Percentiles rank a stretch among this genome's conserved stretches.
phyloP scores from a whole-genome alignment of 495 filamentous ascomycete species.

The Penicillium coffeae region DNA sequence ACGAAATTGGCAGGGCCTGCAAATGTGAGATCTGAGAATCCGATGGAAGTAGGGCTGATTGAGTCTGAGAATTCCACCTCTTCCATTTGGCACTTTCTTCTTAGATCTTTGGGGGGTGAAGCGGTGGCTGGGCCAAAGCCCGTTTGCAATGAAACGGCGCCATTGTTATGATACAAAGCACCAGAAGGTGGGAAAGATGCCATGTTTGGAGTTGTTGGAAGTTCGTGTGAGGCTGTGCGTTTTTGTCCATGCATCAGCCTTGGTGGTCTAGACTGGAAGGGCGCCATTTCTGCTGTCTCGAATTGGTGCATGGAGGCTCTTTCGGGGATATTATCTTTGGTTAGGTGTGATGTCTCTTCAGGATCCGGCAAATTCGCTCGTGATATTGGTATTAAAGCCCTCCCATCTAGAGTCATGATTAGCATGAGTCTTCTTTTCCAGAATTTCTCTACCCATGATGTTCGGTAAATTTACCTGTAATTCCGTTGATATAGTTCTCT shows the following conservation, averaged over 20 bases:
- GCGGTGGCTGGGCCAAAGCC: not conserved
- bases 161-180: not conserved
- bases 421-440: not conserved
- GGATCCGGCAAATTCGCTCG: slow-evolving; percentile 33
- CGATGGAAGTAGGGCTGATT: slow-evolving; percentile 14
- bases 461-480: slow-evolving; percentile 45
- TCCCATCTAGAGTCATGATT: slow-evolving; percentile 12
- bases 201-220: slow-evolving; percentile 3
- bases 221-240: not conserved
- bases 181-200: not conserved
- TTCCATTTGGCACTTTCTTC: slow-evolving; percentile 19
- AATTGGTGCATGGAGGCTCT: slow-evolving; percentile 7
- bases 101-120: slow-evolving; percentile 13
- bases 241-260: not conserved
- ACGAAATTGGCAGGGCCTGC: not conserved
- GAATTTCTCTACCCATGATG: not conserved
- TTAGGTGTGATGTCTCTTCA: slow-evolving; percentile 11
- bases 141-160: slow-evolving; percentile 6
- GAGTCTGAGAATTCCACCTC: slow-evolving; percentile 15
- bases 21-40: slow-evolving; percentile 6
- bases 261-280: not conserved
- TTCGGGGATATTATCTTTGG: slow-evolving; percentile 8
- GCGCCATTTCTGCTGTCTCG: not conserved
- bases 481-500: slow-evolving; percentile 53
- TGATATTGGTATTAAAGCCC: slow-evolving; percentile 25